Base-by-base conservation (phyloP, 805 yeast species). In the Metschnikowia colocasiae region DNA sequence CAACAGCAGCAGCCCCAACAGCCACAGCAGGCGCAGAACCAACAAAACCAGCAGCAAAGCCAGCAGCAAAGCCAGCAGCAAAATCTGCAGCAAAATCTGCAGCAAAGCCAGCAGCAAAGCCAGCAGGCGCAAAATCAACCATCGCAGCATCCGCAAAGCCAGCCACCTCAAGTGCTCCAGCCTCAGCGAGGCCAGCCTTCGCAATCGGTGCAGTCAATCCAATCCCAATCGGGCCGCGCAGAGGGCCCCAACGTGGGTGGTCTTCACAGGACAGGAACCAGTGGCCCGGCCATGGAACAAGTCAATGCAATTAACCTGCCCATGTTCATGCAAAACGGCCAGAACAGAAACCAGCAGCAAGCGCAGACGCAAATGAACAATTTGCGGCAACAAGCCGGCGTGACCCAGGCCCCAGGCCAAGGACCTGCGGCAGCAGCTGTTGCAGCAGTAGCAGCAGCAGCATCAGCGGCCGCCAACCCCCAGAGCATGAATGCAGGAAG, bases 331-430 rank as follows among this genome's bases (percentile, higher is more conserved):
- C 56, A 58, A 18, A 56, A 50, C 18, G 48, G 50, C 22, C 65
- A 63, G 38, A 67, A 68, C 47, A 52, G 68, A 30, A 67, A 67
- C 34, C 78, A 74, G 49, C 76, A 72, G 50, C 75, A 67, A 46
- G 75, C 79, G 3, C 81, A 75, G 56, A 64, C 62, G 36, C 81
- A 76, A 59, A 74, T 75, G 81, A 75, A 72, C 55, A 74, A 67
- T 50, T 59, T 73, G 47, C 69, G 80, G 41, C 82, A 72, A 51
- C 80, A 71, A 54, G 69, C 63, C 15, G 69, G 55, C 2, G 71
- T 58, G 12, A 62, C 60, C 18, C 71, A 58, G 30, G 65, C 57
- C 39, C 51, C 50, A 19, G 52, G 45, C 20, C 52, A 40, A 12
- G 53, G 46, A 3, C 45, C 53, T 3, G 46, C 52, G 9, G 50